These are phyloP conservation scores for Celoporthe dispersa DNA, from an alignment of 2,329 filamentous ascomycete genomes.

Conservation along the genomic window DNA sequence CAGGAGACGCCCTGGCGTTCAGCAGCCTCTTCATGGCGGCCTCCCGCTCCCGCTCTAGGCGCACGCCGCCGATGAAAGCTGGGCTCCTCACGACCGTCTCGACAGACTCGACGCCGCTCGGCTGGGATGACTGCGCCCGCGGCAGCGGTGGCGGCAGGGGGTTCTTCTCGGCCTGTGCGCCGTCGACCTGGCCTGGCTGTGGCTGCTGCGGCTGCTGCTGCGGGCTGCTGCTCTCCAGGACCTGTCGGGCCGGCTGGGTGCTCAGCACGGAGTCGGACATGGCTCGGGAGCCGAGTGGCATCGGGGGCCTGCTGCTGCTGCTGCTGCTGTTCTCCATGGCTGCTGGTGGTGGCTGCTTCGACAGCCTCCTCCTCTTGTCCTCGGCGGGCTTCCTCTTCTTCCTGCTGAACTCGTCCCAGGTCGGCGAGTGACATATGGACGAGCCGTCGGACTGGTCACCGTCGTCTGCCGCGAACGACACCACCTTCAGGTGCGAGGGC, in stretches of 20 bases:
- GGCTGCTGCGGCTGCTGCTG: no score
- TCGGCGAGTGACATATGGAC: slow-evolving; percentile 65
- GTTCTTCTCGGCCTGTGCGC: slow-evolving; percentile 24
- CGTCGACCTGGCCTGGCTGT: slow-evolving; percentile 31
- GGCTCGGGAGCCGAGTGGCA: slow-evolving; percentile 17
- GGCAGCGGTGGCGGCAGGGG: not conserved
- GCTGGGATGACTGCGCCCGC: not conserved
- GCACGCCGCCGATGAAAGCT: slow-evolving; percentile 49
- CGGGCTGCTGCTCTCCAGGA: slow-evolving; percentile 1
- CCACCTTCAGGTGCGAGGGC: slow-evolving; percentile 43
- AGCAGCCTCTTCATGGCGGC: slow-evolving; percentile 34
- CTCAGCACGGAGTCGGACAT: slow-evolving; percentile 27
- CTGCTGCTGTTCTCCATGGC: slow-evolving; percentile 30
- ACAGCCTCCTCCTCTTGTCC: slow-evolving; percentile 44
- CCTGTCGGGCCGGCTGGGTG: slow-evolving; percentile 4
- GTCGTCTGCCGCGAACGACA: slow-evolving; percentile 44
- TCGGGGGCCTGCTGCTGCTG: not conserved
- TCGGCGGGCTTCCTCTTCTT: slow-evolving; percentile 59
- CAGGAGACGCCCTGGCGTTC: slow-evolving; percentile 22
- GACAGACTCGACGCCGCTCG: slow-evolving; percentile 13
- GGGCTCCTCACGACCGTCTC: slow-evolving; percentile 27
- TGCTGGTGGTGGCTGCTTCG: slow-evolving; percentile 41
- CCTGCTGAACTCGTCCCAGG: slow-evolving; percentile 62
- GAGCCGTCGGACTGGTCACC: slow-evolving; percentile 46
- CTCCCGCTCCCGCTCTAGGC: slow-evolving; percentile 47